Evolutionary conservation across 768 basidiomycete genomes (phyloP).

Genomic region (Xerocomellus dryophilus): DNA sequence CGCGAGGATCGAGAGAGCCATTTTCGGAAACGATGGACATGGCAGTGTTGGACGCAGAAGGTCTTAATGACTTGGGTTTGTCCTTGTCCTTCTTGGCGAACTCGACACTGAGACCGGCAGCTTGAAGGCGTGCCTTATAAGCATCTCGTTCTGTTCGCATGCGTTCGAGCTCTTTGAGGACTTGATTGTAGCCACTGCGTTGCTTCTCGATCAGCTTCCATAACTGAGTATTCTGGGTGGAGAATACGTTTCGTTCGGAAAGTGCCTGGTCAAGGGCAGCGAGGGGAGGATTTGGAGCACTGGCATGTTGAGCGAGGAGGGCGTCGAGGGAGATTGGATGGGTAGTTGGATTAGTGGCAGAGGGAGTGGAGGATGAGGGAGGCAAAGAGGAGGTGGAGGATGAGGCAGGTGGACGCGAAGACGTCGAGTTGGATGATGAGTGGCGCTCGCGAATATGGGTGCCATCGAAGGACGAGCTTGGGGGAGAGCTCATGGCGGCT

Average conservation of each 20-base stretch:
- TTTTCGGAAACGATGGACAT: conserved; percentile 19
- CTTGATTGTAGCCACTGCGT: conserved; percentile 72
- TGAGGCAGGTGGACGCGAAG: conserved; percentile 34
- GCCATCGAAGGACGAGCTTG: conserved; percentile 13
- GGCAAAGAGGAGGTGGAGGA: conserved; percentile 27
- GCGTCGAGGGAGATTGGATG: conserved; percentile 47
- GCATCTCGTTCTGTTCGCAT: conserved; percentile 77
- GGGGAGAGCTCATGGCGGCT: conserved; percentile 18
- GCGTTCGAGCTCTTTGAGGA: conserved; percentile 82
- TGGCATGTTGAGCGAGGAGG: conserved; percentile 54
- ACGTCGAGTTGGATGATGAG: conserved; percentile 22
- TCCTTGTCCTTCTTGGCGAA: conserved; percentile 30
- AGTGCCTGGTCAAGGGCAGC: conserved; percentile 74
- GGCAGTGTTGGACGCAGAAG: conserved; percentile 25
- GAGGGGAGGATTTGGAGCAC: conserved; percentile 48
- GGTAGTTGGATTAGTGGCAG: conserved; percentile 29
- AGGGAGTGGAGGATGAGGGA: conserved; percentile 24
- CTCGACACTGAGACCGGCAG: conserved; percentile 41
- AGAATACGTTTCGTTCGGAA: conserved; percentile 75
- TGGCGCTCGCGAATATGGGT: conserved; percentile 25
- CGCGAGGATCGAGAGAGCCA: conserved; percentile 26
- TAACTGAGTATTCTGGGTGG: conserved; percentile 82
- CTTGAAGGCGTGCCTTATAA: conserved; percentile 38
- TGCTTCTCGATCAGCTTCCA: conserved; percentile 97
- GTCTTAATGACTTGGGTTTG: conserved; percentile 14